phyloP scores from a whole-genome alignment of 257 asterid species.

The Solanum appendiculatum region DNA sequence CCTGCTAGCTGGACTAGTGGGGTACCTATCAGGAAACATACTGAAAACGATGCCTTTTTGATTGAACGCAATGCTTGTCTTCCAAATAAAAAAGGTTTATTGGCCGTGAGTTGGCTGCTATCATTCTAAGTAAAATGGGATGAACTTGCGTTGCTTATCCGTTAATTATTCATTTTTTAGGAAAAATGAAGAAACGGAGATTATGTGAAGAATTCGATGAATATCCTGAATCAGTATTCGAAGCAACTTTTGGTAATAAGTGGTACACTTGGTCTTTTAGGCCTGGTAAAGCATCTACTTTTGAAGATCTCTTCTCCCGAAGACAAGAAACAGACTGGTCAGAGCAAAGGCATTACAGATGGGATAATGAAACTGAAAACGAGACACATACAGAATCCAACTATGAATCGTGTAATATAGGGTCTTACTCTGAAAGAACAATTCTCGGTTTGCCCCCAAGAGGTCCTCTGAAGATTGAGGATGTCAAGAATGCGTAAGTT shows the following conservation, averaged over 20 bases:
- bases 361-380: conserved; percentile 24
- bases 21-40: neutral
- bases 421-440: conserved; percentile 46
- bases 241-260: conserved; percentile 39
- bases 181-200: conserved; percentile 33
- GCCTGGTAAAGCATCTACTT: conserved; percentile 17
- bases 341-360: conserved; percentile 16
- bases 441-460: conserved; percentile 62
- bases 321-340: conserved; percentile 27
- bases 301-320: conserved; percentile 36
- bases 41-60: neutral
- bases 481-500: conserved; percentile 91
- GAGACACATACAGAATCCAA: conserved; percentile 23
- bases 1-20: neutral
- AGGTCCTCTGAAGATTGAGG: conserved; percentile 68
- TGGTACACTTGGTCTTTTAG: conserved; percentile 45
- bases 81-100: neutral
- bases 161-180: conserved; percentile 15
- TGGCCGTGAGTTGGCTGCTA: neutral
- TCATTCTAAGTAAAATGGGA: neutral
- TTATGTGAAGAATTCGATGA: conserved; percentile 29
- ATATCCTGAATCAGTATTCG: conserved; percentile 35
- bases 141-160: neutral
- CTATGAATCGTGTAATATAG: conserved; percentile 14
- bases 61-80: neutral